Evolutionary conservation across 768 basidiomycete genomes (phyloP).

Genomic region (Boletus vinaceobasis): DNA sequence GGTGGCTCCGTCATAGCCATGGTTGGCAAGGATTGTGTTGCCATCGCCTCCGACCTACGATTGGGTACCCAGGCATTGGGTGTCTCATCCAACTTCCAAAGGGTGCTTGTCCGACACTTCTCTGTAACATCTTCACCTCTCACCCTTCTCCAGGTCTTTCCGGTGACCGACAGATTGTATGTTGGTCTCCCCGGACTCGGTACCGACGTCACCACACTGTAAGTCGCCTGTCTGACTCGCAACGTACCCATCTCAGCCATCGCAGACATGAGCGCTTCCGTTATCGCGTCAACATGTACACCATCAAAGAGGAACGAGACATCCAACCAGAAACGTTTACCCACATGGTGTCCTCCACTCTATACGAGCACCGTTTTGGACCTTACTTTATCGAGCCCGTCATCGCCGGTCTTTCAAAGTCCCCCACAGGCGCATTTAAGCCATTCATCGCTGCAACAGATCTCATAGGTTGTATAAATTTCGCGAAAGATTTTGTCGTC

Average conservation of each 20-base stretch:
- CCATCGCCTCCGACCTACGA: slow-evolving; percentile 93
- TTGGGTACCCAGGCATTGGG: slow-evolving; percentile 85
- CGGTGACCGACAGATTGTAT: slow-evolving; percentile 88
- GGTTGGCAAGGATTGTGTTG: slow-evolving; percentile 98
- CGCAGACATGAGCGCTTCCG: slow-evolving; percentile 84
- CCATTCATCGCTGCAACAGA: slow-evolving; percentile 97
- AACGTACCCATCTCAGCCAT: slow-evolving; percentile 3
- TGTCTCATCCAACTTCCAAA: slow-evolving; percentile 90
- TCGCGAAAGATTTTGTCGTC: slow-evolving; percentile 96
- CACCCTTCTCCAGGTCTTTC: slow-evolving; percentile 67
- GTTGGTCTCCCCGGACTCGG: slow-evolving; percentile 90
- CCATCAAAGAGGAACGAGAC: slow-evolving; percentile 97
- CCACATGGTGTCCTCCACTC: slow-evolving; percentile 89
- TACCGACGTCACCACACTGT: slow-evolving; percentile 92
- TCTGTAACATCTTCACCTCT: slow-evolving; percentile 2
- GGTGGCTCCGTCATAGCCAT: slow-evolving; percentile 99
- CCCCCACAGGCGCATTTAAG: slow-evolving; percentile 65
- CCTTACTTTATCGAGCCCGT: slow-evolving; percentile 98
- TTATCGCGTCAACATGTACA: slow-evolving; percentile 97
- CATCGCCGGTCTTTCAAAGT: slow-evolving; percentile 83
- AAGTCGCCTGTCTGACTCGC: slow-evolving; percentile 23
- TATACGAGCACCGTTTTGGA: slow-evolving; percentile 94
- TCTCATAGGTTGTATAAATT: slow-evolving; percentile 89
- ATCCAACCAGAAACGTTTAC: slow-evolving; percentile 96
- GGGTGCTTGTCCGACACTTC: slow-evolving; percentile 49